phyloP scores from a whole-genome alignment of 2,329 filamentous ascomycete genomes.

The Ceratocystis cacaofunesta region DNA sequence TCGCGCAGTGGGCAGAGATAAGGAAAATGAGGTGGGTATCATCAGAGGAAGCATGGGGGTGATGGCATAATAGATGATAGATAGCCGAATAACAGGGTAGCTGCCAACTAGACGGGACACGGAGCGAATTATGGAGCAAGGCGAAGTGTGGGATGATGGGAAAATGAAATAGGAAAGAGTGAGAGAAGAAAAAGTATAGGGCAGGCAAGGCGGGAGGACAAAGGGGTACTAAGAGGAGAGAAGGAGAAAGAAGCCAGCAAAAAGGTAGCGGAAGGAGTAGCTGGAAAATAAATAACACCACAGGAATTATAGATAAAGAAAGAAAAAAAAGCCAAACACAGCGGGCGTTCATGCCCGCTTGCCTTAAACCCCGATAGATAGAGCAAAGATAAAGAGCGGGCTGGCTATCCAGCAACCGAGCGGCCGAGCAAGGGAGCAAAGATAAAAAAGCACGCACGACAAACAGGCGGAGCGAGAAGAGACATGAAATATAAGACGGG shows the following conservation, averaged over 20 bases:
- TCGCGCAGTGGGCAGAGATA: neutral
- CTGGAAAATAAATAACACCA: neutral
- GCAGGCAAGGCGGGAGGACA: neutral
- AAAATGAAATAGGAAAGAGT: neutral
- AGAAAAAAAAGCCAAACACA: neutral
- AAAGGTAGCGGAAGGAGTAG: neutral
- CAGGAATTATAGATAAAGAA: too few species aligned
- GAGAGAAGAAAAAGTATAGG: too few species aligned
- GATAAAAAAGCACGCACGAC: neutral
- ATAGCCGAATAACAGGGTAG: slow-evolving; percentile 9
- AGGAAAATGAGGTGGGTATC: neutral
- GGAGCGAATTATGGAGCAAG: too few species aligned
- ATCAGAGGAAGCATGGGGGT: neutral
- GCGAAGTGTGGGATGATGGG: neutral
- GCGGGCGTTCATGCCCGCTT: neutral
- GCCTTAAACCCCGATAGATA: neutral
- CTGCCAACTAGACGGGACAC: neutral
- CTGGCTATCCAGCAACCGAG: neutral
- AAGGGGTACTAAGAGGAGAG: neutral
- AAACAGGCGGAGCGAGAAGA: too few species aligned
- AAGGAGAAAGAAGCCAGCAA: neutral
- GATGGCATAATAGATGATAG: neutral
- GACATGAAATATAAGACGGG: neutral
- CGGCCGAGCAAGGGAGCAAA: neutral
- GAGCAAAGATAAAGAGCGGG: slow-evolving; percentile 2